Base-by-base conservation (phyloP, 345 rosid genomes). In the Turritis glabra region DNA sequence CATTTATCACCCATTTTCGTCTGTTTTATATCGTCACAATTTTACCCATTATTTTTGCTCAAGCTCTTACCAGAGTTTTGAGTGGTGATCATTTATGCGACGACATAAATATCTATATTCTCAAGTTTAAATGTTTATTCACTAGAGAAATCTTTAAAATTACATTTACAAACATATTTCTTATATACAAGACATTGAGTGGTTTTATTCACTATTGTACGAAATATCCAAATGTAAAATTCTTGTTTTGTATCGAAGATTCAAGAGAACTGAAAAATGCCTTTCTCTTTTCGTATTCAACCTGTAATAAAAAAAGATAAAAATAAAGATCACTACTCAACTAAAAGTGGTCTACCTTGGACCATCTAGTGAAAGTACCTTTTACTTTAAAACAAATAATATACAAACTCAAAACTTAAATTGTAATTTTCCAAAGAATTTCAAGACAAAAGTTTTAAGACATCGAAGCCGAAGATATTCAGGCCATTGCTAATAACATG, bases 321-420 rank as follows among this genome's bases (percentile, higher is more conserved):
- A 10, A 15, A 2, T 51, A n/a, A 38, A 14, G 5, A 29, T 40
- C 53, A 35, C 19, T 14, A 64, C 71, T 46, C 19, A 56, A 46
- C 58, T 7, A 32, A 57, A 43, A 22, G 46, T 54, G 58, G 72
- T 66, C 26, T 47, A 40, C 43, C 44, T 74, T 65, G 67, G 61
- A 74, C 73, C 78, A 48, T 56, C 61, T 66, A 37, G 6, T 29
- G 23, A 46, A 46, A 74, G 57, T 48, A 59, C 19, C 7, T 51
- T 57, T 57, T 37, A 44, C 65, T 55, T 55, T 19, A 29, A 37
- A 51, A 37, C 3, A 46, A 44, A 14, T n/a, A 38, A 7, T 53
- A 12, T 4, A 53, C 37, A 26, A 38, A 17, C 29, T n/a, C 26
- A n/a, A 23, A 15, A 32, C 46, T 17, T 25, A 26, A 25, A 72